Conservation (phyloP, 2,329 filamentous ascomycete species). For the Hymenoscyphus linearis region DNA sequence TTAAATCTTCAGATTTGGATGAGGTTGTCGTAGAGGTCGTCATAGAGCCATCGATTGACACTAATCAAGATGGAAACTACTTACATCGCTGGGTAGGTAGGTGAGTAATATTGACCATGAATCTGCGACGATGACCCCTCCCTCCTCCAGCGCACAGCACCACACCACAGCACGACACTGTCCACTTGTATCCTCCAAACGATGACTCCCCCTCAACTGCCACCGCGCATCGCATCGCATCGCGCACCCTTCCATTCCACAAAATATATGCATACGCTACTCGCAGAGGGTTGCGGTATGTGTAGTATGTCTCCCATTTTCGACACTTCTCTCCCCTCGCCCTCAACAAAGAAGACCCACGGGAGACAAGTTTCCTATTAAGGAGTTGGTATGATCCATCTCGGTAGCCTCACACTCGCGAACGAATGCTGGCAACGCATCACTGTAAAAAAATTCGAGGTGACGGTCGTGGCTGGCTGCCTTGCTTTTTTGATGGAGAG, state of each 20-base stretch:
- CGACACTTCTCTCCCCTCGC: constrained; percentile 67
- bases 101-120: not conserved
- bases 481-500: constrained; percentile 55
- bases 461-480: constrained; percentile 67
- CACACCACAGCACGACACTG: too few species aligned
- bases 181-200: too few species aligned
- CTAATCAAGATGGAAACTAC: not conserved
- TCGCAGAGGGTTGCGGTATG: too few species aligned
- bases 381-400: constrained; percentile 45
- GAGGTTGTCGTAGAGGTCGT: not conserved
- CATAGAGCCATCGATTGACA: not conserved
- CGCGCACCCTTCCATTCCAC: not conserved
- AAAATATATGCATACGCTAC: too few species aligned
- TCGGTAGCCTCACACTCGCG: constrained; percentile 55
- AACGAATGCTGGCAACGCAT: constrained; percentile 61
- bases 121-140: not conserved
- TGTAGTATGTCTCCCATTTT: constrained; percentile 56
- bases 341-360: constrained; percentile 66
- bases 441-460: constrained; percentile 51
- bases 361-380: constrained; percentile 67
- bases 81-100: too few species aligned
- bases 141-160: not conserved
- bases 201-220: not conserved
- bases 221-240: not conserved
- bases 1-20: not conserved